Percentiles rank a stretch among this genome's conserved stretches.
Evolutionary conservation across 2,329 filamentous ascomycete genomes (phyloP).

Genomic region (Onygenales sp.): DNA sequence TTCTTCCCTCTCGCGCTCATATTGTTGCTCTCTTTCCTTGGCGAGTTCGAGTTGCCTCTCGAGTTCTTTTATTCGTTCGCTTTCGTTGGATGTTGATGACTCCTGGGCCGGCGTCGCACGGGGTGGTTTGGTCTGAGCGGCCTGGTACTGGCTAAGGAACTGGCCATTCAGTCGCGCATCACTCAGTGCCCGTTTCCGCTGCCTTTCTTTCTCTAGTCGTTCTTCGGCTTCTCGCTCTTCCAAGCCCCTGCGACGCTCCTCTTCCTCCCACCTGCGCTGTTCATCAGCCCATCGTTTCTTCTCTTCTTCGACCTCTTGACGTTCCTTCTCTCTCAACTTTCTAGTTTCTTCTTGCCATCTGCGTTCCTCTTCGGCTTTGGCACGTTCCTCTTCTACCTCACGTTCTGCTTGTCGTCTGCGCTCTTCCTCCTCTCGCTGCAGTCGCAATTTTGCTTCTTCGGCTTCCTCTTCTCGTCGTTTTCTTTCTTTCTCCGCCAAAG

Average conservation of each 20-base stretch:
- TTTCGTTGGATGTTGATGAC: constrained; percentile 46
- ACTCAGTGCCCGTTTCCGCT: constrained; percentile 49
- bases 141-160: constrained; percentile 77
- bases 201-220: constrained; percentile 56
- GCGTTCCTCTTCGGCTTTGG: constrained; percentile 36
- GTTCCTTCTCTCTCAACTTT: constrained; percentile 42
- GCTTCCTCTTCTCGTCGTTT: constrained; percentile 46
- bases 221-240: constrained; percentile 68
- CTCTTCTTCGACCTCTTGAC: constrained; percentile 36
- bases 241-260: constrained; percentile 59
- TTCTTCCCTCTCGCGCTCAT: constrained; percentile 51
- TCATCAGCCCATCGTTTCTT: constrained; percentile 42
- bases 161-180: constrained; percentile 69
- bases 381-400: constrained; percentile 40
- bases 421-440: constrained; percentile 45
- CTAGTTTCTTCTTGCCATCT: constrained; percentile 39
- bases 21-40: constrained; percentile 56
- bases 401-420: constrained; percentile 36
- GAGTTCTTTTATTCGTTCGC: constrained; percentile 65
- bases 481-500: constrained; percentile 74
- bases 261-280: constrained; percentile 61
- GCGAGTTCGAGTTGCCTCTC: constrained; percentile 63
- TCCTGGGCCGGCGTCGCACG: constrained; percentile 29
- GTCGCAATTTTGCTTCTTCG: constrained; percentile 44
- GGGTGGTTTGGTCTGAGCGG: constrained; percentile 47